Percentiles rank a stretch among this genome's conserved stretches.
phyloP scores from a whole-genome alignment of 805 yeast species.

The Ogataea sp. region DNA sequence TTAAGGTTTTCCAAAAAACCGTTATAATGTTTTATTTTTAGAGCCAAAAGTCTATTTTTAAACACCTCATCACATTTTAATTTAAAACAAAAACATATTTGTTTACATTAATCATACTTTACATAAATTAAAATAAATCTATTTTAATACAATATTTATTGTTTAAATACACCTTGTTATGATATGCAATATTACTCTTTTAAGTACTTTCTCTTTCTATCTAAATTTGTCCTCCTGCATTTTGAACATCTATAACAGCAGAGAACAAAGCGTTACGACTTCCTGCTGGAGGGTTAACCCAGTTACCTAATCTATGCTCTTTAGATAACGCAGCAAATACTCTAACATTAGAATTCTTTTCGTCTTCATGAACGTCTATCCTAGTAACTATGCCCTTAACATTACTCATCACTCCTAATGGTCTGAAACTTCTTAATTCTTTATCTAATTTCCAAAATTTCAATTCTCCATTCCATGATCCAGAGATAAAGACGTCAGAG shows the following conservation, averaged over 20 bases:
- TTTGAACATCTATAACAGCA: slow-evolving; percentile 31
- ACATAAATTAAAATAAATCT: no score
- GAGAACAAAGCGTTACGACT: slow-evolving; percentile 70
- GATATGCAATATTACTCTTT: no score
- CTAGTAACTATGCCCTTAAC: slow-evolving; percentile 66
- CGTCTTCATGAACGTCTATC: slow-evolving; percentile 47
- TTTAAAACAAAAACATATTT: no score
- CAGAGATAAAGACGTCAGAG: slow-evolving; percentile 75
- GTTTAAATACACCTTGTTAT: no score
- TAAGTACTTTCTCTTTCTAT: no score
- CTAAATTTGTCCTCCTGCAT: no score
- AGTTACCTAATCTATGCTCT: slow-evolving; percentile 85
- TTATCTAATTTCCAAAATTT: slow-evolving; percentile 72
- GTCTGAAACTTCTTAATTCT: slow-evolving; percentile 51
- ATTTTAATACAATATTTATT: no score
- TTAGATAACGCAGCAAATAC: slow-evolving; percentile 66
- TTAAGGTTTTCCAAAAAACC: no score
- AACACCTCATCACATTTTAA: no score
- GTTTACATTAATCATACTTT: no score
- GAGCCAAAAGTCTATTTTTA: no score
- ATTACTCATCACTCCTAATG: slow-evolving; percentile 46
- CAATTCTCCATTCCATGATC: slow-evolving; percentile 79
- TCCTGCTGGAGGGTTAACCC: slow-evolving; percentile 57
- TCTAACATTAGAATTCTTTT: slow-evolving; percentile 42
- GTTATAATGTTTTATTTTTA: no score